These are phyloP conservation scores for Fragosphaeria purpurea DNA, from an alignment of 2,329 filamentous ascomycete species.

Conservation along the genomic window DNA sequence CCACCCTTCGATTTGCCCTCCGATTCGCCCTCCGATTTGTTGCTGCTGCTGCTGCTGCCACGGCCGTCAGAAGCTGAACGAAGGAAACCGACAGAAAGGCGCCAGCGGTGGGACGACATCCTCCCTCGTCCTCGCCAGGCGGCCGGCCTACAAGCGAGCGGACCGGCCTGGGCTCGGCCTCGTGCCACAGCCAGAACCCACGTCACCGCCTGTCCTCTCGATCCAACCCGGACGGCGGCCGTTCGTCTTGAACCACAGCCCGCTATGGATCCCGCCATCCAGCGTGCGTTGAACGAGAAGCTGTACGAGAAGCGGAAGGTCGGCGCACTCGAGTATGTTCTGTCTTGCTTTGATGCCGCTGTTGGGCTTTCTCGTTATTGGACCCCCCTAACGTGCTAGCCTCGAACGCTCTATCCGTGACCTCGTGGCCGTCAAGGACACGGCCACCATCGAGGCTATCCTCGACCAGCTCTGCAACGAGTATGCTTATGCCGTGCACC, in stretches of 20 bases:
- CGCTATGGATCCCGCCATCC: constrained; percentile 76
- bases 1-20: too few relatives aligned
- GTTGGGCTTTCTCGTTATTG: background rate
- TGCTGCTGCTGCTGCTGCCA: too few relatives aligned
- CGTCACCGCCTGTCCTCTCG: too few relatives aligned
- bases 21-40: too few relatives aligned
- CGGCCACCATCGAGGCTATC: constrained; percentile 71
- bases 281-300: constrained; percentile 91
- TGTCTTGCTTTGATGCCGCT: background rate
- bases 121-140: too few relatives aligned
- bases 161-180: too few relatives aligned
- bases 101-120: too few relatives aligned
- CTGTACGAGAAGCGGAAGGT: constrained; percentile 97
- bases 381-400: constrained; percentile 33
- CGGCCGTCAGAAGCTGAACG: too few relatives aligned
- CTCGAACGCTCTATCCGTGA: constrained; percentile 88
- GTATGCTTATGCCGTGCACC: constrained; percentile 93
- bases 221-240: too few relatives aligned
- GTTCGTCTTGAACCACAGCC: background rate
- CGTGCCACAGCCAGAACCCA: too few relatives aligned
- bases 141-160: too few relatives aligned
- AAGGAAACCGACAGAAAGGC: too few relatives aligned
- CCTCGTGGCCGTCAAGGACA: constrained; percentile 64
- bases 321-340: constrained; percentile 81
- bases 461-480: constrained; percentile 96